A percentile compares a stretch with the other conserved stretches of the same genome.
These are phyloP conservation scores for Microcyclosporella mali DNA, from an alignment of 2,329 filamentous ascomycete species.

Conservation along the genomic window DNA sequence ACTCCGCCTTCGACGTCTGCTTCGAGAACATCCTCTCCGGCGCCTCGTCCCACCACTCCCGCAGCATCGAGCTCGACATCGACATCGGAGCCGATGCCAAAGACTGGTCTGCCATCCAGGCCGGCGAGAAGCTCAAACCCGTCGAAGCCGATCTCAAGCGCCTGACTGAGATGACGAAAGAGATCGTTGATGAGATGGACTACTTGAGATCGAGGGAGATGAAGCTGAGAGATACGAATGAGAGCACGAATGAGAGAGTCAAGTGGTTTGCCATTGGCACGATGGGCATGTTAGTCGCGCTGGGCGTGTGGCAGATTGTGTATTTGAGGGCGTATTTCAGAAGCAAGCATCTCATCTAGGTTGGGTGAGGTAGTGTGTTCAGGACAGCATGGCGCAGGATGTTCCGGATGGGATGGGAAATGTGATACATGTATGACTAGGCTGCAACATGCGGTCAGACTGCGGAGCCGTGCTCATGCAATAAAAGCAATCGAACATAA, in stretches of 20 bases:
- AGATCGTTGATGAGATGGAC: constrained; percentile 92
- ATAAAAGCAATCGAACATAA: neutral
- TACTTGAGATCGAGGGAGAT: constrained; percentile 86
- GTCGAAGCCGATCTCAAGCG: constrained; percentile 89
- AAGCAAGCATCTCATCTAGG: constrained; percentile 52
- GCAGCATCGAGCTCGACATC: constrained; percentile 83
- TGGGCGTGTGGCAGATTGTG: constrained; percentile 96
- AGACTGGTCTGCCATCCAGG: constrained; percentile 95
- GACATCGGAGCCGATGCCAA: constrained; percentile 96
- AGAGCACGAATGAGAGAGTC: constrained; percentile 97
- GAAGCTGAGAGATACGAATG: constrained; percentile 95
- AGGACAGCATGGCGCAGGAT: constrained; percentile 1
- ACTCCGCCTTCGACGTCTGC: constrained; percentile 93
- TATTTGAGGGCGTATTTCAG: constrained; percentile 97
- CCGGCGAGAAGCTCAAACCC: constrained; percentile 94
- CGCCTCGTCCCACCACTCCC: constrained; percentile 35
- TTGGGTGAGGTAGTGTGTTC: neutral
- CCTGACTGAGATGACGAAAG: constrained; percentile 82
- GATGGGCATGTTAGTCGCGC: constrained; percentile 79
- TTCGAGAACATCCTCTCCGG: constrained; percentile 76
- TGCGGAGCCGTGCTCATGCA: neutral
- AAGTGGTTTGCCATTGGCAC: constrained; percentile 98
- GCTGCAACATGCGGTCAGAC: neutral
- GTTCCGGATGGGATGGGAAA: neutral
- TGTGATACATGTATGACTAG: neutral